A percentile compares a stretch with the other conserved stretches of the same genome.
These are phyloP conservation scores for Pneumocystis wakefieldiae DNA, from an alignment of 1,139 yeast species.

Conservation along the genomic window DNA sequence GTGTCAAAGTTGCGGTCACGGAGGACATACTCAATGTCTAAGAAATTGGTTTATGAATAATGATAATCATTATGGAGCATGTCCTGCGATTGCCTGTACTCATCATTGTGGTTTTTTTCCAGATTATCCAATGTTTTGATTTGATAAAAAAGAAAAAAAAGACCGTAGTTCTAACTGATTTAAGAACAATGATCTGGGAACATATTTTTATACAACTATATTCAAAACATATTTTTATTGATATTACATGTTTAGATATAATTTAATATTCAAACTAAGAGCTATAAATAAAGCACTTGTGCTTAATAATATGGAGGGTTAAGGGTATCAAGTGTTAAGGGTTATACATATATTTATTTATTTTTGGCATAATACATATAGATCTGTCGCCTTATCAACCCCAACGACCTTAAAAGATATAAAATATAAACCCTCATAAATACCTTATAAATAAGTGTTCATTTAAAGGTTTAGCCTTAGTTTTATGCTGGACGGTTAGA, in stretches of 20 bases:
- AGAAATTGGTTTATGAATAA: slow-evolving; percentile 54
- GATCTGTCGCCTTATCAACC: not conserved
- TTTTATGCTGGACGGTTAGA: no score
- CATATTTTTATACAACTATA: no score
- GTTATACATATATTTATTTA: not conserved
- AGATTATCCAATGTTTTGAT: not conserved
- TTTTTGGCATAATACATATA: not conserved
- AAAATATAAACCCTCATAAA: not conserved
- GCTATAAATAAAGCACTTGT: not conserved
- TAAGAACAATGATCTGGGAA: no score
- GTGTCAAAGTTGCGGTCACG: slow-evolving; percentile 70
- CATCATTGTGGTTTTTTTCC: slow-evolving; percentile 4
- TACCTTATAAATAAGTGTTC: not conserved
- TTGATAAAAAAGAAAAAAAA: not conserved
- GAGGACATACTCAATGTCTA: slow-evolving; percentile 72
- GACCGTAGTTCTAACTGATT: no score
- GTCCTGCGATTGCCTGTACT: slow-evolving; percentile 64
- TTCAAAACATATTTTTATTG: no score
- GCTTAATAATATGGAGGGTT: not conserved
- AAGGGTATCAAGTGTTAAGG: not conserved
- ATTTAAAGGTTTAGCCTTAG: no score
- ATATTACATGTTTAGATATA: no score
- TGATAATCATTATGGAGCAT: slow-evolving; percentile 41
- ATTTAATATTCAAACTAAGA: no score
- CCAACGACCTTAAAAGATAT: not conserved